Conservation (phyloP, 495 filamentous ascomycete species). For the Trichocladium antarcticum region DNA sequence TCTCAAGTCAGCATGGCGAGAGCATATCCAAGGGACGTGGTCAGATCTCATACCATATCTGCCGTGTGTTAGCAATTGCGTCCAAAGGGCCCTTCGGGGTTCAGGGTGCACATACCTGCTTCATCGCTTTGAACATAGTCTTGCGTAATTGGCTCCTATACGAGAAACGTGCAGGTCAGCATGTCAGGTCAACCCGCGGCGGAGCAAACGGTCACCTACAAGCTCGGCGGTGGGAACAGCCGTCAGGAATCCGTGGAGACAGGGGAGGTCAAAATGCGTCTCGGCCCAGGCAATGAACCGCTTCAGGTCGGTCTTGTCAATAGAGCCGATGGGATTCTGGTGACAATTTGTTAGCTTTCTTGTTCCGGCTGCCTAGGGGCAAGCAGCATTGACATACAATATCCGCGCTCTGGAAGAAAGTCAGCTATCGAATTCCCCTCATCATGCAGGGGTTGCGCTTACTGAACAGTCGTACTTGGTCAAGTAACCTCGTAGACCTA, state of each 20-base stretch:
- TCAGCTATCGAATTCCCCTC: not conserved
- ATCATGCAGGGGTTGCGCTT: not conserved
- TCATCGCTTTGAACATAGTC: conserved; percentile 61
- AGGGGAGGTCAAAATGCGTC: conserved; percentile 52
- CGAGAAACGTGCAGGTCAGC: not conserved
- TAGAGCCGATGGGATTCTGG: conserved; percentile 58
- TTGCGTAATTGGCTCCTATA: conserved; percentile 56
- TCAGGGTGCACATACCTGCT: conserved; percentile 35
- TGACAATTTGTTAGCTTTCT: conserved; percentile 35
- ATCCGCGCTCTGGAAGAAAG: conserved; percentile 11
- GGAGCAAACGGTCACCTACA: not conserved
- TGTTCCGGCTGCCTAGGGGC: conserved; percentile 25
- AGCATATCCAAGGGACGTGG: not conserved
- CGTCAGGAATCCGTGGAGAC: conserved; percentile 63
- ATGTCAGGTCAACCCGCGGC: too few relatives aligned
- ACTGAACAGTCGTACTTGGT: conserved; percentile 25
- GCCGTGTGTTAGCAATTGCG: conserved; percentile 17
- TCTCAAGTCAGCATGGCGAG: not conserved
- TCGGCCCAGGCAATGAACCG: conserved; percentile 61
- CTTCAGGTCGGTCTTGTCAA: conserved; percentile 64
- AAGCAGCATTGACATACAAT: conserved; percentile 21
- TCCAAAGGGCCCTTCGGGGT: conserved; percentile 21
- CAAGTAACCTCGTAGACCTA: conserved; percentile 49
- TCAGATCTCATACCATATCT: conserved; percentile 10
- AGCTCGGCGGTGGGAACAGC: conserved; percentile 77